Base-by-base conservation (phyloP, 2,329 filamentous ascomycete species). In the Pyrenochaeta sp. region DNA sequence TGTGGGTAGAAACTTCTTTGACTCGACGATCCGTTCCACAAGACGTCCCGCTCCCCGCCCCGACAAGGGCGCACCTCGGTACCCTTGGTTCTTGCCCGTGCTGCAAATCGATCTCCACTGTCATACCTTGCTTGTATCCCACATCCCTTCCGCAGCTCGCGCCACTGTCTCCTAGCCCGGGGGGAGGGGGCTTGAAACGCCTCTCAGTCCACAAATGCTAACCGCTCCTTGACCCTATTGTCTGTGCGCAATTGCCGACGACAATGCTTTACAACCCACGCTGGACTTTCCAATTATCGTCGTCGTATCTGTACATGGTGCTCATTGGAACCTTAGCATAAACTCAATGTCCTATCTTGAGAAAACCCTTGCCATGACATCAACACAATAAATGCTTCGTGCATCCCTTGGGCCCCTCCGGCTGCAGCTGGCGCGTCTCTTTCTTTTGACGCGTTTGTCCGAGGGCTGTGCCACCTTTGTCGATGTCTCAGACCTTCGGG, bases 61-160 rank as follows among this genome's bases (percentile, higher is more conserved):
- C 56, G 59, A 68, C 68, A 66, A 62, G 67, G 68, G 56, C 60
- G 56, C 46, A 60, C 43, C 52, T 50, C 55, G 33, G 51, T 59
- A 59, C 59, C 60, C 61, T 61, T 56, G 55, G 54, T 66, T n/a
- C 33, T n/a, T 36, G 69, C 62, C 69, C 65, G 65, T 71, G 67
- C 65, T 65, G 62, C 64, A 63, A n/a, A 67, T 69, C 66, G 66
- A 73, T 74, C 70, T 71, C 63, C 65, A 52, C 62, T 57, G 64
- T 69, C 62, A 54, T 68, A 64, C 66, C 69, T 68, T 67, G 66
- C 62, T 52, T 43, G 61, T 65, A 69, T 72, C 68, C 67, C 63
- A 67, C 71, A 73, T 73, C 65, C 69, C 68, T 69, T 71, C 71
- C 68, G 64, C 63, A 67, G 49, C 68, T 62, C 56, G 64, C 70